Evolutionary conservation across 2,329 filamentous ascomycete species (phyloP), one percentile per base, ranked within the genome.

Genomic region (Calonectria crousiana): DNA sequence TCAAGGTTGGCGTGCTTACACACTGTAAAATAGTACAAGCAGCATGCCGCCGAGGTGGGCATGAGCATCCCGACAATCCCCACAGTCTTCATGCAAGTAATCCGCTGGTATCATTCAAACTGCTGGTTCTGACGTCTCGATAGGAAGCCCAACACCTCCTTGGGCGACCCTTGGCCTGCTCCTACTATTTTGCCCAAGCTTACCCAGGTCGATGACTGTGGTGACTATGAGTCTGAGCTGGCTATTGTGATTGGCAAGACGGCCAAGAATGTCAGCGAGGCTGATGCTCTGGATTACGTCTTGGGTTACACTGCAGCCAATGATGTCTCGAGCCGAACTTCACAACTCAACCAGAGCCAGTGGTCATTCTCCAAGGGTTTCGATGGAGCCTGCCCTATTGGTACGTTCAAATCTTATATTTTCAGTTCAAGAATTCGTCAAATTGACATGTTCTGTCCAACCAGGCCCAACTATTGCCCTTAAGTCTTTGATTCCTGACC

Each of bases 391-490:
- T 91, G 89, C 71, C 90, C 90, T 0, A 82, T 91, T 30, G 80
- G 79, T 80, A 60, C 56, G 49, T 68, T 4, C n/a, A 18, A 26
- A 32, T 13, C 11, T 14, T 18, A n/a, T 8, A 13, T 1, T 2
- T 11, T 1, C 52, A 10, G 1, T 71, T 36, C 1, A 6, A 28
- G 30, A 4, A 6, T 2, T 13, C 34, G 8, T 34, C 68, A 75
- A 71, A 80, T 16, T 62, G 36, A 62, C 36, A 28, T 18, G 1
- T 26, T 20, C 14, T 1, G 6, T 1, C 26, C 4, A 16, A 14
- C 23, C 89, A 80, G 93, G 93, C 0, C 93, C 93, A 1, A 93
- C 91, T 1, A 93, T 95, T 75, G 93, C 93, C 6, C 89, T 89
- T 70, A 85, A 85, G 62, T 84, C 85, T 3, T 66, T 93, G 58